These are phyloP conservation scores for Aspergillus fumigatus DNA, from an alignment of 2,329 filamentous ascomycete species.

Conservation along the genomic window DNA sequence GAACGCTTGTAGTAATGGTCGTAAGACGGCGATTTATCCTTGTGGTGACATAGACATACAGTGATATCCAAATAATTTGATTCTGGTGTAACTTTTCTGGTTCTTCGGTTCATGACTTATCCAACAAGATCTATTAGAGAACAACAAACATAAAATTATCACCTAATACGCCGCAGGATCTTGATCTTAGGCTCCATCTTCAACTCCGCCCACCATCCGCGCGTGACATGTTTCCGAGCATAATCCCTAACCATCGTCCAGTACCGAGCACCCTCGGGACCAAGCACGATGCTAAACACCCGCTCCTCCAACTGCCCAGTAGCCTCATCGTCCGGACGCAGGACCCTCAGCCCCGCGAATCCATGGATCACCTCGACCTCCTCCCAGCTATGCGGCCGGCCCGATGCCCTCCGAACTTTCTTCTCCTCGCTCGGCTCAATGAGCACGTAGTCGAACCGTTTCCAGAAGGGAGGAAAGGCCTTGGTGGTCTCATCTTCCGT, in stretches of 20 bases:
- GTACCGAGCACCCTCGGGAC: constrained; percentile 24
- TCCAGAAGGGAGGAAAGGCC: constrained; percentile 52
- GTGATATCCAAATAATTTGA: not conserved
- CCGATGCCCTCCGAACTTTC: constrained; percentile 30
- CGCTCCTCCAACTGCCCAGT: constrained; percentile 28
- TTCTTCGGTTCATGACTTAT: not conserved
- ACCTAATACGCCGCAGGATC: constrained; percentile 36
- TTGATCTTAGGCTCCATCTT: constrained; percentile 51
- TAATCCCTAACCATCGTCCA: constrained; percentile 25
- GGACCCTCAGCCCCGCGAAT: constrained; percentile 47
- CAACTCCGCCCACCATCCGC: constrained; percentile 54
- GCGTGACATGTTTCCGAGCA: constrained; percentile 30
- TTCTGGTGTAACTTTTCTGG: constrained; percentile 1
- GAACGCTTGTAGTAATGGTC: too few species aligned
- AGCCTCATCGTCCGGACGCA: constrained; percentile 40
- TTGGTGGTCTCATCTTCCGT: constrained; percentile 49
- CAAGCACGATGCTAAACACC: constrained; percentile 30
- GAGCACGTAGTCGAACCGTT: constrained; percentile 55
- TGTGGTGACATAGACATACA: not conserved
- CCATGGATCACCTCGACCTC: constrained; percentile 47
- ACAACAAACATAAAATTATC: not conserved
- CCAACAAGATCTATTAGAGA: not conserved
- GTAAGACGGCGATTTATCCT: too few species aligned
- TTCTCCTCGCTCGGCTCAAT: constrained; percentile 42
- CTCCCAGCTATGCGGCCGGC: constrained; percentile 47